Conservation (phyloP, 768 basidiomycete genomes). For the Mycena crocata region DNA sequence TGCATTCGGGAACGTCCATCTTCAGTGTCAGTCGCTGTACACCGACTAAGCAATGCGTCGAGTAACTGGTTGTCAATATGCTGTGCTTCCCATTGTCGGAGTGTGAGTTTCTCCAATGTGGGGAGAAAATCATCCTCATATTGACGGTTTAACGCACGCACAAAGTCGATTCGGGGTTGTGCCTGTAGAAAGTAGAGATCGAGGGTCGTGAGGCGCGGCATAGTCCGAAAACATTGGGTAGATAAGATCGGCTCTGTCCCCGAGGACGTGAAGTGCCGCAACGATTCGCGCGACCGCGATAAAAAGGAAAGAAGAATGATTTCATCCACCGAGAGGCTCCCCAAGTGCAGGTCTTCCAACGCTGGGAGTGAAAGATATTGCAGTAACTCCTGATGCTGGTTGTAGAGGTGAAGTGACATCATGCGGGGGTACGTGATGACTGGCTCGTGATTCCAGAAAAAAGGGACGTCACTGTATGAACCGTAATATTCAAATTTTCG, state of each 20-base stretch:
- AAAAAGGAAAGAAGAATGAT: background rate
- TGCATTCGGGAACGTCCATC: background rate
- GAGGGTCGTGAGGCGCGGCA: conserved; percentile 1
- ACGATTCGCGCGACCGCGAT: background rate
- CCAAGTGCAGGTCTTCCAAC: background rate
- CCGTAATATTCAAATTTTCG: background rate
- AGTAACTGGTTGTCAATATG: background rate
- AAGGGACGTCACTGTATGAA: background rate
- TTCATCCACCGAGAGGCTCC: background rate
- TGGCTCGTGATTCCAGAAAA: background rate
- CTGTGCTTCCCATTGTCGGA: background rate
- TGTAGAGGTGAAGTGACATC: background rate
- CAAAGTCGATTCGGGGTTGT: background rate
- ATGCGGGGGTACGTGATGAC: background rate
- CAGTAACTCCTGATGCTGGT: background rate
- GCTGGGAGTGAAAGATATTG: conserved; percentile 14
- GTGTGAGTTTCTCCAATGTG: background rate
- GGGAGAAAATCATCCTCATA: background rate
- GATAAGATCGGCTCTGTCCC: background rate
- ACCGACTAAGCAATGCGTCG: background rate
- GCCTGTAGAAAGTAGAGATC: background rate
- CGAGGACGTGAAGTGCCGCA: background rate
- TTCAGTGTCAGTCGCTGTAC: background rate
- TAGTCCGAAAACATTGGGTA: background rate
- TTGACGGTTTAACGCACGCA: conserved; percentile 2